phyloP scores from a whole-genome alignment of 2,329 filamentous ascomycete species.

The Pseudogymnoascus sp. region DNA sequence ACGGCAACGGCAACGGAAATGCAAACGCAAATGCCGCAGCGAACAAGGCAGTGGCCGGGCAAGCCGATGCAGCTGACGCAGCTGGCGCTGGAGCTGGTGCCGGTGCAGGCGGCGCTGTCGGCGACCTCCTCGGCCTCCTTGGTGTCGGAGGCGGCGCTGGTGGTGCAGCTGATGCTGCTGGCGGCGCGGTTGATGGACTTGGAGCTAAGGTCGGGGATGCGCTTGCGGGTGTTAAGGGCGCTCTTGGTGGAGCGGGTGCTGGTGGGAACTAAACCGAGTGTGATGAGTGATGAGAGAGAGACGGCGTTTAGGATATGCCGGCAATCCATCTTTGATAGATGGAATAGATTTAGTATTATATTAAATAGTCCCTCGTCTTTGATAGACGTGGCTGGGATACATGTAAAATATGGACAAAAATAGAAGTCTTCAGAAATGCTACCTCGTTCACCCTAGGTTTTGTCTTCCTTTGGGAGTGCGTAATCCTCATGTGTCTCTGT shows the following conservation, averaged over 20 bases:
- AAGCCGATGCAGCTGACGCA: too few relatives aligned
- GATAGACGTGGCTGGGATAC: neutral
- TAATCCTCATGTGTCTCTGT: neutral
- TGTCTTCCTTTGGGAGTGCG: neutral
- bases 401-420: slow-evolving; percentile 3
- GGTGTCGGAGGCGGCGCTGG: neutral
- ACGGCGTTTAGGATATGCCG: neutral
- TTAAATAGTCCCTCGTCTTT: neutral
- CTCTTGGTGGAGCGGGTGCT: neutral
- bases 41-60: neutral
- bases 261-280: neutral
- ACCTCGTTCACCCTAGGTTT: neutral
- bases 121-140: neutral
- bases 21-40: slow-evolving; percentile 15
- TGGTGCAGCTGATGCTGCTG: neutral
- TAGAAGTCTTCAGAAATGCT: neutral
- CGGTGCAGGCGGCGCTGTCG: neutral
- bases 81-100: neutral
- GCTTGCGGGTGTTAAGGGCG: neutral
- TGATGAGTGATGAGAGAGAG: neutral
- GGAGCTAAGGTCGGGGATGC: neutral
- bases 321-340: neutral
- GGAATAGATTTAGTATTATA: neutral
- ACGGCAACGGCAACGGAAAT: slow-evolving; percentile 19
- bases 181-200: neutral